phyloP scores from a whole-genome alignment of 1,284 basidiomycete species.

The Sanghuangporus sanghuang region DNA sequence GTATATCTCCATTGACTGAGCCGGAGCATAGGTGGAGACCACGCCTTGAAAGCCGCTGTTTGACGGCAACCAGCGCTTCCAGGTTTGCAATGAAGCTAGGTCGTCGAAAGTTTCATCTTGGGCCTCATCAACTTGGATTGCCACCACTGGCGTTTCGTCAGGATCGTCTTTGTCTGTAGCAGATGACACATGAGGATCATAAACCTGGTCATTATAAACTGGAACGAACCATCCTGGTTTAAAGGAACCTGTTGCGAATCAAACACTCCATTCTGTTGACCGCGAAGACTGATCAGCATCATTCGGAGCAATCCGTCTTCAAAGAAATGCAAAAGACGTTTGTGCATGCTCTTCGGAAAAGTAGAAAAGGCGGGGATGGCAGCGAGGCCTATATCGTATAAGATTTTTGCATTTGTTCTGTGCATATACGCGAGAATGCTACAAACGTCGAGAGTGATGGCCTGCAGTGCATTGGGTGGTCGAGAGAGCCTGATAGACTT shows the following conservation, averaged over 20 bases:
- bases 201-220: not conserved
- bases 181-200: not conserved
- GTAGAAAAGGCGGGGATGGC: conserved; percentile 65
- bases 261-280: conserved; percentile 16
- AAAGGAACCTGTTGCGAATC: not conserved
- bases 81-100: conserved; percentile 30
- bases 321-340: conserved; percentile 56
- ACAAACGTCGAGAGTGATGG: conserved; percentile 56
- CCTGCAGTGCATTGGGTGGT: conserved; percentile 64
- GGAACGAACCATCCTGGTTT: not conserved
- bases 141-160: conserved; percentile 38
- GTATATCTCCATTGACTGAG: conserved; percentile 51
- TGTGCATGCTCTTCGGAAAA: conserved; percentile 53
- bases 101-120: conserved; percentile 31
- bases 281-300: conserved; percentile 28
- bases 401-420: conserved; percentile 42
- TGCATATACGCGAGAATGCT: conserved; percentile 53
- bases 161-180: conserved; percentile 14
- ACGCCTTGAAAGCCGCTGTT: conserved; percentile 21
- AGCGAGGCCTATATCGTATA: conserved; percentile 55
- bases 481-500: conserved; percentile 48
- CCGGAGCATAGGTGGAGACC: conserved; percentile 51
- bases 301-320: conserved; percentile 50
- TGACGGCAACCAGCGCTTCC: conserved; percentile 29
- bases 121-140: conserved; percentile 56